Percentiles rank a stretch among this genome's conserved stretches.
Evolutionary conservation across 306 rosid species (phyloP).

Genomic region (Rosa persica): DNA sequence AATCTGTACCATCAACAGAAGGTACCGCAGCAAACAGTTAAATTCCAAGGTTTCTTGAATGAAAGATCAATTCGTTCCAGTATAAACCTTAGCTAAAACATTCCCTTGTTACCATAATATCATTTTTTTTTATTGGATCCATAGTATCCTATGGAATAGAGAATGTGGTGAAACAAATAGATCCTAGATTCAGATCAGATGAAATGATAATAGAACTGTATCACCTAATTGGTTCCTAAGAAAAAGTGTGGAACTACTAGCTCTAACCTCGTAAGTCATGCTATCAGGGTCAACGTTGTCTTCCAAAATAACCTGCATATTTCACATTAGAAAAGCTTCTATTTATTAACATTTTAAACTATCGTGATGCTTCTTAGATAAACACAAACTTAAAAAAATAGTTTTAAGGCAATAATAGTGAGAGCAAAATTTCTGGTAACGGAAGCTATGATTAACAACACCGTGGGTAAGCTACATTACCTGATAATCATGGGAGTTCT

Average conservation of each 20-base stretch:
- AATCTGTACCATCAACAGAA: not conserved
- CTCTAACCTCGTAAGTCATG: conserved; percentile 92
- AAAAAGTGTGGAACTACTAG: conserved; percentile 16
- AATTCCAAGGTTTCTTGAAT: not conserved
- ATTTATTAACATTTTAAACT: conserved; percentile 19
- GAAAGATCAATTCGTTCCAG: not conserved
- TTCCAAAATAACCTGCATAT: conserved; percentile 85
- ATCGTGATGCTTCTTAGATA: conserved; percentile 18
- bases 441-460: not conserved
- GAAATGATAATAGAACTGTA: not conserved
- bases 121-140: not conserved
- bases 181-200: not conserved
- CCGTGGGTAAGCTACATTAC: conserved; percentile 41
- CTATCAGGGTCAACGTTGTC: conserved; percentile 84
- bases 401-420: not conserved
- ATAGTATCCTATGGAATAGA: not conserved
- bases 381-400: not conserved
- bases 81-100: not conserved
- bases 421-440: not conserved
- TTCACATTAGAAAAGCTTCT: conserved; percentile 31
- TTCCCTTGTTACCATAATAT: not conserved
- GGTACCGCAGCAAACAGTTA: not conserved
- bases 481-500: conserved; percentile 77
- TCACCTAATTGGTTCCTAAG: not conserved
- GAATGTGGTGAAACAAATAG: not conserved